phyloP scores from a whole-genome alignment of 768 basidiomycete species.

The Podaxis rugospora region DNA sequence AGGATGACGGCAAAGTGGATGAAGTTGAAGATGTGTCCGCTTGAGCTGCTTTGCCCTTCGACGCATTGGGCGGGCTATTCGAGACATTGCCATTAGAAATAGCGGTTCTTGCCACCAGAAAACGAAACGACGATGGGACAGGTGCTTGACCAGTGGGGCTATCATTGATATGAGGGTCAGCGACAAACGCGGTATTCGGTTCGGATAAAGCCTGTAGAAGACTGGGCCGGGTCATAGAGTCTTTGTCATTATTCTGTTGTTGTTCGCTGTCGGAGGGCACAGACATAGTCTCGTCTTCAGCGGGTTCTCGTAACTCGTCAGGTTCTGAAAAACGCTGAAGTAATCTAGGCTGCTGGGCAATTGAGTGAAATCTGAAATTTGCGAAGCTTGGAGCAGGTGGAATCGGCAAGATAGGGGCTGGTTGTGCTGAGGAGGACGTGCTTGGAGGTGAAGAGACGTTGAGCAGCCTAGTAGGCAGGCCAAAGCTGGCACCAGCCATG shows the following conservation, averaged over 20 bases:
- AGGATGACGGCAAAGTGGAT: background rate
- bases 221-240: background rate
- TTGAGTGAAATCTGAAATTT: constrained; percentile 1
- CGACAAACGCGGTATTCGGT: background rate
- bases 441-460: background rate
- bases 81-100: background rate
- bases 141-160: background rate
- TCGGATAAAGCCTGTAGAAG: background rate
- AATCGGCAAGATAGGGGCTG: background rate
- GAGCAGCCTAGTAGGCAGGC: background rate
- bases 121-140: background rate
- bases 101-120: background rate
- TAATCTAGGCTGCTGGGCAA: constrained; percentile 2
- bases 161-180: background rate
- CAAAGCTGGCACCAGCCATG: constrained; percentile 2
- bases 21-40: background rate
- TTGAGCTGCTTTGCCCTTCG: background rate
- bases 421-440: background rate
- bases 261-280: background rate
- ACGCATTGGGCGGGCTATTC: background rate
- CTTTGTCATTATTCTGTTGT: background rate
- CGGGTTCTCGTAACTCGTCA: background rate
- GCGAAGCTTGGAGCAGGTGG: constrained; percentile 2
- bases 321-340: constrained; percentile 5
- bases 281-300: background rate